Evolutionary conservation across 306 rosid species (phyloP).

Genomic region (Prunus fruticosa): DNA sequence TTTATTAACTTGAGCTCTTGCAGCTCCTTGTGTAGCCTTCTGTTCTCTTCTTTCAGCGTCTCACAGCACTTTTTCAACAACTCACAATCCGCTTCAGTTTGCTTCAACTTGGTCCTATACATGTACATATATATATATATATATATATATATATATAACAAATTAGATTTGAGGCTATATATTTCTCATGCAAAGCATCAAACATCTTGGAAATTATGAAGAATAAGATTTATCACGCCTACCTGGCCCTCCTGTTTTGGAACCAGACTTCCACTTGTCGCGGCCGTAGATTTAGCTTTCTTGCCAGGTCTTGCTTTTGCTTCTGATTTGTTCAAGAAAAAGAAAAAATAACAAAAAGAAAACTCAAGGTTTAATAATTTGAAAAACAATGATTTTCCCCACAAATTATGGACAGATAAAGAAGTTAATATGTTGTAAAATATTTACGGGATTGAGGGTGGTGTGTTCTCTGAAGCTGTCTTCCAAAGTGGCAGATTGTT

Average conservation of each 20-base stretch:
- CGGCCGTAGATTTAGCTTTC: slow-evolving; percentile 56
- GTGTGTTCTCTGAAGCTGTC: slow-evolving; percentile 57
- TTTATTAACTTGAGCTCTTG: slow-evolving; percentile 66
- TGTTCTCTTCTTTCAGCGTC: slow-evolving; percentile 70
- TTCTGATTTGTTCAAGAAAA: slow-evolving; percentile 35
- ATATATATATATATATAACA: too few species aligned
- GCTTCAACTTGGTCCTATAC: slow-evolving; percentile 78
- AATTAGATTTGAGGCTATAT: too few species aligned
- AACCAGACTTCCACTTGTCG: slow-evolving; percentile 99
- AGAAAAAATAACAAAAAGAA: neutral
- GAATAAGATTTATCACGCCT: neutral
- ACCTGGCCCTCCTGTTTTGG: slow-evolving; percentile 97
- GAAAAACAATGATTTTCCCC: neutral
- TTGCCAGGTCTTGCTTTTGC: slow-evolving; percentile 80
- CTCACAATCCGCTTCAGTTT: slow-evolving; percentile 79
- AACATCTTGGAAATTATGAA: neutral
- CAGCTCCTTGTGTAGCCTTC: slow-evolving; percentile 61
- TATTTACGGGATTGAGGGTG: slow-evolving; percentile 69
- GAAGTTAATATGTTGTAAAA: neutral
- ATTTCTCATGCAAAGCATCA: neutral
- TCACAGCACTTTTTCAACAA: slow-evolving; percentile 62
- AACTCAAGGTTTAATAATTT: neutral
- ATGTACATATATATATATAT: neutral
- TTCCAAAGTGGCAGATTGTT: slow-evolving; percentile 73
- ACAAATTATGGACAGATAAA: neutral